Percentiles rank a stretch among this genome's conserved stretches.
phyloP scores from a whole-genome alignment of 306 rosid species.

The Pyrus betulifolia region DNA sequence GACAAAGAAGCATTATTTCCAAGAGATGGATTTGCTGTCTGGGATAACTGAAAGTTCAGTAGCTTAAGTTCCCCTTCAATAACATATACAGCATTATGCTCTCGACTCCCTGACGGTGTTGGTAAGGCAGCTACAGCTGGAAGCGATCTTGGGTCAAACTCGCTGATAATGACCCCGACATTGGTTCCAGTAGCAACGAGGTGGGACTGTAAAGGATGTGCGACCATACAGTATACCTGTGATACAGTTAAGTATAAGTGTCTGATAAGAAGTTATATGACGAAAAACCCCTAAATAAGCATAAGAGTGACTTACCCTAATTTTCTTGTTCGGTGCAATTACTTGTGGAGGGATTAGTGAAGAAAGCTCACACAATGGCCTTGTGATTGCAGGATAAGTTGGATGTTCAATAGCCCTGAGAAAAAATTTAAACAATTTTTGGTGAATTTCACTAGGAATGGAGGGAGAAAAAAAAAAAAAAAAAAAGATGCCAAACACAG shows the following conservation, averaged over 20 bases:
- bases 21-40: conserved; percentile 87
- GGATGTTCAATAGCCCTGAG: conserved; percentile 98
- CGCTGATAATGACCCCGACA: conserved; percentile 85
- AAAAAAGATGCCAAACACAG: neutral
- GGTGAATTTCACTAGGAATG: conserved; percentile 5
- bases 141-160: conserved; percentile 94
- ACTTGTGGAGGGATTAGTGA: conserved; percentile 84
- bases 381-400: conserved; percentile 21
- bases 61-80: conserved; percentile 87
- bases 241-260: neutral
- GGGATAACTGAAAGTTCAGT: conserved; percentile 82
- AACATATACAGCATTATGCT: conserved; percentile 88
- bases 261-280: neutral
- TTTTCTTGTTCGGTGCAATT: conserved; percentile 87
- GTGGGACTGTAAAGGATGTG: conserved; percentile 92
- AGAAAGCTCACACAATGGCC: conserved; percentile 78
- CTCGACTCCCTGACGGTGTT: conserved; percentile 79
- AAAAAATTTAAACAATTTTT: conserved; percentile 18
- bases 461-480: neutral
- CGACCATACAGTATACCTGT: conserved; percentile 96
- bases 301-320: conserved; percentile 59
- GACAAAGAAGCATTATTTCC: conserved; percentile 83
- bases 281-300: neutral
- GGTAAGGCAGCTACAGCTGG: conserved; percentile 91
- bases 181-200: conserved; percentile 98